These are phyloP conservation scores for Saturnispora saitoi DNA, from an alignment of 805 yeast species.

Conservation along the genomic window DNA sequence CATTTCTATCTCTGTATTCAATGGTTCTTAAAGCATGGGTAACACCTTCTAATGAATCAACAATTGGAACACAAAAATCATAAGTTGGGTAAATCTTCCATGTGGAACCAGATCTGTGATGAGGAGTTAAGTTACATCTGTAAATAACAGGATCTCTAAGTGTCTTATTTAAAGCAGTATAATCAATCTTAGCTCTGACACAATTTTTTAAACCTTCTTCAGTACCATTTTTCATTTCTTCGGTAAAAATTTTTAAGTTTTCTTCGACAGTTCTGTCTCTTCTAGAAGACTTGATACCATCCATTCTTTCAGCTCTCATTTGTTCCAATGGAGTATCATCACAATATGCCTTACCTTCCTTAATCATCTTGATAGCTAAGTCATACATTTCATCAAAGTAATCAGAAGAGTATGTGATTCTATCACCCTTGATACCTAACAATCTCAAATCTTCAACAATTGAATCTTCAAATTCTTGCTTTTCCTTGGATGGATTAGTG, in stretches of 20 bases:
- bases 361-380: constrained; percentile 74
- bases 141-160: constrained; percentile 96
- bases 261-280: constrained; percentile 92
- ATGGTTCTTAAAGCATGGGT: constrained; percentile 97
- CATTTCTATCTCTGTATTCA: constrained; percentile 98
- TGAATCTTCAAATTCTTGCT: constrained; percentile 86
- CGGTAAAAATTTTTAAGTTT: constrained; percentile 73
- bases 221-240: constrained; percentile 91
- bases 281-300: constrained; percentile 86
- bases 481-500: constrained; percentile 96
- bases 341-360: constrained; percentile 94
- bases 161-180: constrained; percentile 85
- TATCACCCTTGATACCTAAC: constrained; percentile 90
- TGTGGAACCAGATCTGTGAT: constrained; percentile 84
- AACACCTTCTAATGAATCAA: constrained; percentile 92
- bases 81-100: constrained; percentile 99
- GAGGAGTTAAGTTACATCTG: constrained; percentile 96
- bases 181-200: constrained; percentile 94
- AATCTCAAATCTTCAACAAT: constrained; percentile 86
- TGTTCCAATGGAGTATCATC: constrained; percentile 91
- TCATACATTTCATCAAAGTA: constrained; percentile 91
- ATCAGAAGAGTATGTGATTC: constrained; percentile 81
- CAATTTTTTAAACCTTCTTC: constrained; percentile 89
- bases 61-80: constrained; percentile 97
- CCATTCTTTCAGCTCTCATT: constrained; percentile 99